These are phyloP conservation scores for Cordyceps tenuipes DNA, from an alignment of 2,329 filamentous ascomycete species.

Conservation along the genomic window DNA sequence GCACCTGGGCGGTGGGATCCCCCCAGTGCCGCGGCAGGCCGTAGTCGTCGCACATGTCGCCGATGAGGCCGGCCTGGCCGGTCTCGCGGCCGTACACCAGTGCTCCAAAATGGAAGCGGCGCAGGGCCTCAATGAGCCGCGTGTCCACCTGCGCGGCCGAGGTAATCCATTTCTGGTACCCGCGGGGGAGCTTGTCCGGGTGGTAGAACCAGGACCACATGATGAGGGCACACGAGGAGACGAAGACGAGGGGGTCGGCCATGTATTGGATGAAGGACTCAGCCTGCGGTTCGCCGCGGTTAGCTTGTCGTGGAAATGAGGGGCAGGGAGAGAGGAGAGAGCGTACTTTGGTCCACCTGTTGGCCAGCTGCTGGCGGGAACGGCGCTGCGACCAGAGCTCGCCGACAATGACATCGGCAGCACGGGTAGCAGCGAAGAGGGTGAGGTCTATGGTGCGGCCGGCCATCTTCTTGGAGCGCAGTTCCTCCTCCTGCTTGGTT, in stretches of 20 bases:
- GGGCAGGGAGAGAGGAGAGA: conserved; percentile 12
- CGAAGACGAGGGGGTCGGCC: conserved; percentile 63
- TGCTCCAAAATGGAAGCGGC: conserved; percentile 52
- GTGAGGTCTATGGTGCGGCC: conserved; percentile 76
- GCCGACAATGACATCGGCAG: conserved; percentile 61
- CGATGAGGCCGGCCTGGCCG: conserved; percentile 58
- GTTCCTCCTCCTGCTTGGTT: not conserved
- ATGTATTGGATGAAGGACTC: conserved; percentile 28
- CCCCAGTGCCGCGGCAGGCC: conserved; percentile 61
- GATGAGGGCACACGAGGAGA: conserved; percentile 61
- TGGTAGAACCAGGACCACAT: conserved; percentile 89
- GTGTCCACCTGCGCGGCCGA: conserved; percentile 66
- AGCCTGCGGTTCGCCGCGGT: conserved; percentile 15
- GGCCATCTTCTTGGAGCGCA: conserved; percentile 31
- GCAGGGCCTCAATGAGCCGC: conserved; percentile 66
- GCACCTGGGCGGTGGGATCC: conserved; percentile 59
- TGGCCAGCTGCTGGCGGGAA: conserved; percentile 33
- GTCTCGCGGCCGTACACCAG: conserved; percentile 68
- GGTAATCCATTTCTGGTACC: conserved; percentile 76
- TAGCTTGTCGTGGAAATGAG: not conserved
- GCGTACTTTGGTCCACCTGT: conserved; percentile 40
- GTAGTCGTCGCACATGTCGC: conserved; percentile 65
- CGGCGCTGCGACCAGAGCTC: conserved; percentile 52
- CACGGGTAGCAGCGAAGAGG: conserved; percentile 65
- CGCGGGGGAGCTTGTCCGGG: conserved; percentile 59